Conservation (phyloP, 2,329 filamentous ascomycete species). For the Colletotrichum noveboracense region DNA sequence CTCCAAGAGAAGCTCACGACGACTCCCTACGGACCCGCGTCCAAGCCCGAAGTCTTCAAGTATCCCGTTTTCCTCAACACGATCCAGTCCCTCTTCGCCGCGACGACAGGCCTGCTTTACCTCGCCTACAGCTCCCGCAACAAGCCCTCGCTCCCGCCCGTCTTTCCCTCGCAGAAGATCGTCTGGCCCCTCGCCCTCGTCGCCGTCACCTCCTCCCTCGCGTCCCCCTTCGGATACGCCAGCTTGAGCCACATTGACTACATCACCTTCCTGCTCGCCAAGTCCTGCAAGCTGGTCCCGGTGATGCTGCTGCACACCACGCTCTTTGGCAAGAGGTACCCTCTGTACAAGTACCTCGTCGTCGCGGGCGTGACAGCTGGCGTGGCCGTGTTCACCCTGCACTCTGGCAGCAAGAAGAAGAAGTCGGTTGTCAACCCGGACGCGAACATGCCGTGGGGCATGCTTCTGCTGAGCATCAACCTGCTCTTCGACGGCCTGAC, state of each 20-base stretch:
- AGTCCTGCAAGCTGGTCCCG: constrained; percentile 97
- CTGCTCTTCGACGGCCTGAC: constrained; percentile 94
- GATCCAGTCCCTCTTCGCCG: constrained; percentile 89
- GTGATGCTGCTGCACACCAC: constrained; percentile 98
- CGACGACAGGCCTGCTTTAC: constrained; percentile 81
- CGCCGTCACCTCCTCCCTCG: constrained; percentile 81
- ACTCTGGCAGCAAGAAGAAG: constrained; percentile 67
- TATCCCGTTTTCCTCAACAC: constrained; percentile 97
- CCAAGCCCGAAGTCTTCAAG: constrained; percentile 78
- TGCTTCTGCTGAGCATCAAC: constrained; percentile 86
- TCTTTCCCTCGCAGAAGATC: constrained; percentile 81
- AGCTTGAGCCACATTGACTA: constrained; percentile 94
- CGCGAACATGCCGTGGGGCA: constrained; percentile 75
- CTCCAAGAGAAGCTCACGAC: constrained; percentile 98
- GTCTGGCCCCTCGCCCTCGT: constrained; percentile 82
- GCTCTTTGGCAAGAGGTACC: constrained; percentile 86
- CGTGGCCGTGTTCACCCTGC: constrained; percentile 93
- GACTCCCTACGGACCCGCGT: constrained; percentile 75
- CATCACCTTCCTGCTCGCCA: constrained; percentile 95
- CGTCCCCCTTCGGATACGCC: constrained; percentile 95
- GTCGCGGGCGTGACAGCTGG: constrained; percentile 89
- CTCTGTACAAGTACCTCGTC: constrained; percentile 95
- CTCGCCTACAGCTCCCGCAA: constrained; percentile 68
- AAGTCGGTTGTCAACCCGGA: constrained; percentile 46
- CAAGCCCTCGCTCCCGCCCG: constrained; percentile 57